Evolutionary conservation across 2,329 filamentous ascomycete species (phyloP), one percentile per base, ranked within the genome.

Genomic region (Mycosphaerella sp.): DNA sequence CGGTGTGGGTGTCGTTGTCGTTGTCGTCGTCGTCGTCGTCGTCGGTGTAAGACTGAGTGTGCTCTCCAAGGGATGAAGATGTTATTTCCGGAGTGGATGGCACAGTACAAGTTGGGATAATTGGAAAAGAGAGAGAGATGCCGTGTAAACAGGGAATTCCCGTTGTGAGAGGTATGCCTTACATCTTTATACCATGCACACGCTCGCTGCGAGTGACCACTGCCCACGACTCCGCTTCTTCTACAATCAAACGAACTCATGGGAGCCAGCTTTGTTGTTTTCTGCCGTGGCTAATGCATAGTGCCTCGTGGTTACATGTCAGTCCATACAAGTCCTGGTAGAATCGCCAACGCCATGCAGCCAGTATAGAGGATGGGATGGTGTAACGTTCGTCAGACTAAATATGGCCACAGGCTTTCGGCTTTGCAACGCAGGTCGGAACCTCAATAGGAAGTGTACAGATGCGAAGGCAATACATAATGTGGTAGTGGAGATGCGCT

Each of bases 311-410:
- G 28, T 34, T 36, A 35, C 30, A 34, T 34, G 4, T 34, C 30
- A 32, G 18, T 35, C 32, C 30, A 37, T 18, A 18, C 18, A 9
- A 36, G 21, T 27, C 43, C 32, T 45, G 43, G 30, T 34, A 45
- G 17, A 39, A 48, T 9, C 28, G 36, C 21, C 39, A 48, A 30
- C 25, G 36, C 25, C 47, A 44, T 42, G 44, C 25, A 43, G 44
- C 32, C 17, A 30, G 17, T 28, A 46, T 39, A 46, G 50, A 17
- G 10, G 30, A 6, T 34, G 30, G 30, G 9, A 34, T 34, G 2
- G 30, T 34, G 30, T 34, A 34, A n/a, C 30, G 10, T 12, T 34
- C 30, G 30, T 10, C 30, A n/a, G 30, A 34, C 30, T 34, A 34
- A 34, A 10, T 8, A 8, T 34, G 30, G 30, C 13, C 10, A 4